Evolutionary conservation across 2,329 filamentous ascomycete species (phyloP), one percentile per base, ranked within the genome.

Genomic region (Ilyonectria sp.): DNA sequence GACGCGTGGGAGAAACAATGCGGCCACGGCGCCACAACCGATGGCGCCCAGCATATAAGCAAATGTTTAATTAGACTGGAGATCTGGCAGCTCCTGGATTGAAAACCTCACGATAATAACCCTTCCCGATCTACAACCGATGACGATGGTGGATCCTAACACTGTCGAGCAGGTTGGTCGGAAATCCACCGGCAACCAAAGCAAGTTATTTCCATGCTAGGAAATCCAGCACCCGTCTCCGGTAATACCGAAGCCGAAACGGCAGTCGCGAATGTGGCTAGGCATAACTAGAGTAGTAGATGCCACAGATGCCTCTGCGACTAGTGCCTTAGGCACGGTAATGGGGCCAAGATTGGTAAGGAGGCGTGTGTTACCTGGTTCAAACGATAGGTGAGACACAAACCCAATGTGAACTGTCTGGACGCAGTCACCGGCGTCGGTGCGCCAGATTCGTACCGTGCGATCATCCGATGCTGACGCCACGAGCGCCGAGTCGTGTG

Each of bases 401-500:
- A 50, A 50, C 46, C 46, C 46, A 50, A 50, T 23, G 46, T 50
- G 23, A 50, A 50, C 23, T 50, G 21, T 50, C 46, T 50, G 23
- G 46, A 29, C 46, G 46, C 46, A 50, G 46, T 50, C 23, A 50
- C 46, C 21, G 46, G 21, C 19, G 46, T 50, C 46, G 46, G 23
- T 31, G 46, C 46, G 3, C 46, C 46, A 50, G 46, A 50, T 50
- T 21, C 46, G 46, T 50, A 50, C 46, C 21, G 21, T 23, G 21
- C 21, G 21, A 23, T 23, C 21, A 23, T 23, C 21, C 21, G 21
- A 23, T 23, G 21, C 21, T 23, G 21, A 23, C 21, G 21, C 21
- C 2, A 23, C 21, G 21, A 23, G 21, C 21, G 21, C 21, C 21
- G 21, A 23, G 21, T 23, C 21, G 21, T 23, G 21, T 23, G 21